A percentile compares a stretch with the other conserved stretches of the same genome.
These are phyloP conservation scores for Aspergillus alliaceus DNA, from an alignment of 2,329 filamentous ascomycete species.

Conservation along the genomic window DNA sequence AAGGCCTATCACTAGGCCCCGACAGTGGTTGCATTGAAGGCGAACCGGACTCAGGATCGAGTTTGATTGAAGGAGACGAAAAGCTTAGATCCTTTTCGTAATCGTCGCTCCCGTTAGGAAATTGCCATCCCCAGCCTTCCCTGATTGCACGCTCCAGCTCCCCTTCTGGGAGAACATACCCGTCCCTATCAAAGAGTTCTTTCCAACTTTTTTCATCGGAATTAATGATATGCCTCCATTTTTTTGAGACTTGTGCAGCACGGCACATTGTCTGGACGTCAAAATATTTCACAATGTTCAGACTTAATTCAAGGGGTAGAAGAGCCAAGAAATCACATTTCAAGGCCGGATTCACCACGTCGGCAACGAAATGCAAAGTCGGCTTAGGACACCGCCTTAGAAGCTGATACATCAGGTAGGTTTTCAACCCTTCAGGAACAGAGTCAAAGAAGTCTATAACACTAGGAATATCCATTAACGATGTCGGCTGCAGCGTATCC, in stretches of 20 bases:
- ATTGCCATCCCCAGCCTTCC: slow-evolving; percentile 98
- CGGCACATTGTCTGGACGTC: slow-evolving; percentile 83
- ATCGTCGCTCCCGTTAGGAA: slow-evolving; percentile 71
- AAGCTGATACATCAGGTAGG: slow-evolving; percentile 95
- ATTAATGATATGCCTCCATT: slow-evolving; percentile 88
- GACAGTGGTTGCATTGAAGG: slow-evolving; percentile 21
- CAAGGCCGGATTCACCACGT: slow-evolving; percentile 87
- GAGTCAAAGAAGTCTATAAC: slow-evolving; percentile 90
- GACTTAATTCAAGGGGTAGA: slow-evolving; percentile 80
- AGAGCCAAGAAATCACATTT: slow-evolving; percentile 90
- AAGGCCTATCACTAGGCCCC: slow-evolving; percentile 24
- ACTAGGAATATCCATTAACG: slow-evolving; percentile 74
- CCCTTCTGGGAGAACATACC: slow-evolving; percentile 73
- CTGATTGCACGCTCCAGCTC: slow-evolving; percentile 82
- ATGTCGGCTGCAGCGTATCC: slow-evolving; percentile 33
- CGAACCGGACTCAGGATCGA: slow-evolving; percentile 39
- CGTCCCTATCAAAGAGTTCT: slow-evolving; percentile 80
- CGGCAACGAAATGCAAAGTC: slow-evolving; percentile 84
- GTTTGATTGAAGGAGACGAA: slow-evolving; percentile 36
- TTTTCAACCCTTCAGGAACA: slow-evolving; percentile 88
- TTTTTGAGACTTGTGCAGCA: slow-evolving; percentile 89
- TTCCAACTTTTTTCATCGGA: slow-evolving; percentile 96
- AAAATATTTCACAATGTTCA: slow-evolving; percentile 84
- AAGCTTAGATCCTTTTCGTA: slow-evolving; percentile 78
- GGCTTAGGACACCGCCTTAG: slow-evolving; percentile 83